Base-by-base conservation (phyloP, 1,284 basidiomycete species). In the Coniferiporia weirii region DNA sequence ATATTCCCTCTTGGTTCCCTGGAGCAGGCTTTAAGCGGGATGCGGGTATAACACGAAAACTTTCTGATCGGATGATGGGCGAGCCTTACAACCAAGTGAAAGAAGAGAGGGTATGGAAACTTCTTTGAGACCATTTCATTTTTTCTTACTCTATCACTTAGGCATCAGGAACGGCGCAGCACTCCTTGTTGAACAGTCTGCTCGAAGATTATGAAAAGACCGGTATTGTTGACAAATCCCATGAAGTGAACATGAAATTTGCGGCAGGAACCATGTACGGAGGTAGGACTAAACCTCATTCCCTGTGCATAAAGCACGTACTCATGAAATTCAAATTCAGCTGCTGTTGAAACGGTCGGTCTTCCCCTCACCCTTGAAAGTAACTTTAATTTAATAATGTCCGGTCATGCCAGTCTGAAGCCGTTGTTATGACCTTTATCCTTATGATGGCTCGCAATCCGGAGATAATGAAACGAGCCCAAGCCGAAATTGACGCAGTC, bases 401-500 rank as follows among this genome's bases (percentile, higher is more conserved):
- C 15, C n/a, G 43, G n/a, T 7, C 32, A 20, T 57, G 13, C 55
- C 17, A 63, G 60, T 63, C 64, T 4, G 55, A 59, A 7, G 44
- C 57, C 15, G 52, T 61, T 15, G 15, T 70, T 1, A 56, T 52
- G 20, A 62, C 66, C 36, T 72, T 72, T 52, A 57, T 72, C 9
- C 59, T 71, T 35, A 64, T 66, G 34, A 71, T 71, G 67, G 57
- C 65, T 6, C 46, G 59, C 2, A 61, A 66, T 55, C 71, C 71
- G 1, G 51, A 65, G 1, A 62, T 67, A 12, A 61, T 67, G 36
- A 51, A 49, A 15, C 61, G 63, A 20, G 63, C 67, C 6, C 70
- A 72, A 49, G 50, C 27, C 1, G 68, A 72, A 49, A 62, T 73
- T n/a, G 70, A 73, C 49, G 15, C 12, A 3, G 64, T 72, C 0